Evolutionary conservation across 176 grass and related monocot species (phyloP).

Genomic region (Panicum miliaceum): DNA sequence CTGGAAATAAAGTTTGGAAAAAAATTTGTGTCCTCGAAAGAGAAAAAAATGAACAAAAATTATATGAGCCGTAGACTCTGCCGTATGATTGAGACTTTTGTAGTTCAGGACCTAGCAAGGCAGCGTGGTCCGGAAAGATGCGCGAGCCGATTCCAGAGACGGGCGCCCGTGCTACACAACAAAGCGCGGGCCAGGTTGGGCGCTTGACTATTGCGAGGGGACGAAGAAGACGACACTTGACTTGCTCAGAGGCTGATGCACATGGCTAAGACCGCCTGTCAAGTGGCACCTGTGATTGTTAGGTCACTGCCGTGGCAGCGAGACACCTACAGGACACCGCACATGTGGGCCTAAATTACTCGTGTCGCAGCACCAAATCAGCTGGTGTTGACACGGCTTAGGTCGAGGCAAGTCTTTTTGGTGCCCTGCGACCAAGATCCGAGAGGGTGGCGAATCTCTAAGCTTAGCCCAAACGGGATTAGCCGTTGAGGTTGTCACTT

Average conservation of each 20-base stretch:
- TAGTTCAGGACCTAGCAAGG: background rate
- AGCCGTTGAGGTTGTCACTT: background rate
- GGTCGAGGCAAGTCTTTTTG: background rate
- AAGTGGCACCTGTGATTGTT: background rate
- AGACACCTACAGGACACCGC: background rate
- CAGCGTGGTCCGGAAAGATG: constrained; percentile 46
- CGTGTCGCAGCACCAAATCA: background rate
- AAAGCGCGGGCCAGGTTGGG: constrained; percentile 16
- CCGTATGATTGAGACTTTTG: background rate
- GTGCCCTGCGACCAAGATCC: constrained; percentile 36
- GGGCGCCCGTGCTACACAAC: constrained; percentile 12
- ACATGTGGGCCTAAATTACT: constrained; percentile 25
- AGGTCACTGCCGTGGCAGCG: background rate
- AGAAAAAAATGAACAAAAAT: background rate
- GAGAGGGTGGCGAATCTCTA: constrained; percentile 43
- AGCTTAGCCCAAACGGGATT: background rate
- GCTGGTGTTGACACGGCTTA: constrained; percentile 5
- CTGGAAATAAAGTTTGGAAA: background rate
- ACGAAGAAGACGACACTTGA: constrained; percentile 39
- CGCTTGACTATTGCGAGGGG: constrained; percentile 20
- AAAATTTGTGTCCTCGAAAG: background rate
- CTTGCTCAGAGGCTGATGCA: constrained; percentile 42
- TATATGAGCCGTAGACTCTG: background rate
- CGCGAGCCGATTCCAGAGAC: constrained; percentile 8
- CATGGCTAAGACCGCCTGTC: background rate